Evolutionary conservation across 306 rosid species (phyloP).

Genomic region (Rosa persica): DNA sequence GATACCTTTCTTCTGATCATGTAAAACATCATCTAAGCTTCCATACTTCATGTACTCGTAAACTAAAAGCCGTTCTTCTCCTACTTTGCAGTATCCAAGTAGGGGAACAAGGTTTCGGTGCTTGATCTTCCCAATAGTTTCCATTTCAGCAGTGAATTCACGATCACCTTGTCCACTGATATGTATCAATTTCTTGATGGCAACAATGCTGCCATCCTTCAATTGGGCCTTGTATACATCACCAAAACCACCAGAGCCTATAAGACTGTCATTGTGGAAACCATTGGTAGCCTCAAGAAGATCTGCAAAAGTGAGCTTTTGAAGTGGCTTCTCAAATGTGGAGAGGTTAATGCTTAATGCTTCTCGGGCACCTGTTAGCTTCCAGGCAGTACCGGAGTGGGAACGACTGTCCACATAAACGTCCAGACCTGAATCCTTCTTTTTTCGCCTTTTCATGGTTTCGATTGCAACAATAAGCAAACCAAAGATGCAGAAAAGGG

Average conservation of each 20-base stretch:
- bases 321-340: constrained; percentile 81
- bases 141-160: constrained; percentile 98
- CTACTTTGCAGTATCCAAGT: constrained; percentile 91
- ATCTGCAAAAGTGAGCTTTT: constrained; percentile 85
- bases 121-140: constrained; percentile 95
- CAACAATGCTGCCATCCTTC: constrained; percentile 86
- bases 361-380: constrained; percentile 66
- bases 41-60: constrained; percentile 94
- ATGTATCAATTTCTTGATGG: constrained; percentile 88
- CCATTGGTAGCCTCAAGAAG: constrained; percentile 89
- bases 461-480: constrained; percentile 66
- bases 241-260: constrained; percentile 89
- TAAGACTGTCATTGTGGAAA: constrained; percentile 77
- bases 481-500: constrained; percentile 82
- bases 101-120: constrained; percentile 93
- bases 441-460: constrained; percentile 73
- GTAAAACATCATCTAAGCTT: constrained; percentile 91
- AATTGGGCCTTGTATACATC: constrained; percentile 91
- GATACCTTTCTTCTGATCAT: constrained; percentile 70
- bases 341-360: constrained; percentile 91
- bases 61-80: constrained; percentile 87
- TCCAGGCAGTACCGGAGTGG: constrained; percentile 75
- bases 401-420: constrained; percentile 56
- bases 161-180: constrained; percentile 97
- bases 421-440: constrained; percentile 66